Evolutionary conservation across 2,329 filamentous ascomycete genomes (phyloP).

Genomic region (Penicillium thymicola): DNA sequence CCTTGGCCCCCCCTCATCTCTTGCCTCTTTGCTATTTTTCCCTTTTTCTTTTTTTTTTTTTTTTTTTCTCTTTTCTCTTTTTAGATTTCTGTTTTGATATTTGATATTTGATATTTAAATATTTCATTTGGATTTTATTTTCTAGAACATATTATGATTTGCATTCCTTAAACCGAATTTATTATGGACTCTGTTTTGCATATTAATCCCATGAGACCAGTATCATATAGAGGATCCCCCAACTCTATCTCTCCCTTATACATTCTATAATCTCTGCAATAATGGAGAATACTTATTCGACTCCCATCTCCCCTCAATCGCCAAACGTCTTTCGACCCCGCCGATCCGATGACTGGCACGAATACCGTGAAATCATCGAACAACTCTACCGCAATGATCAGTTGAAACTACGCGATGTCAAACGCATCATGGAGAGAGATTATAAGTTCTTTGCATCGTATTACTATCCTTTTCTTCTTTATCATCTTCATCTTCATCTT

Average conservation of each 20-base stretch:
- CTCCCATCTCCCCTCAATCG: constrained; percentile 14
- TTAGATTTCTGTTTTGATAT: too few species aligned
- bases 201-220: not conserved
- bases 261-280: not conserved
- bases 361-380: constrained; percentile 36
- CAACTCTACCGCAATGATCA: constrained; percentile 36
- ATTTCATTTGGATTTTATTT: not conserved
- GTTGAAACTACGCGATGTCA: constrained; percentile 37
- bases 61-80: not conserved
- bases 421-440: constrained; percentile 36
- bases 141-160: constrained; percentile 4
- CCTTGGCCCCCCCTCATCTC: constrained; percentile 16
- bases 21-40: not conserved
- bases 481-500: constrained; percentile 3
- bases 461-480: constrained; percentile 10
- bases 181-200: constrained; percentile 1
- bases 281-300: constrained; percentile 17
- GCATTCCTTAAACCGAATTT: constrained; percentile 3
- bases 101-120: not conserved
- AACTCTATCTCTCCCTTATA: not conserved
- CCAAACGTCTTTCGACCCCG: constrained; percentile 31
- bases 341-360: constrained; percentile 38
- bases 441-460: constrained; percentile 39
- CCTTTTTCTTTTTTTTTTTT: not conserved
- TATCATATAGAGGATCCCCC: not conserved